A percentile compares a stretch with the other conserved stretches of the same genome.
Conservation (phyloP, 2,329 filamentous ascomycete species). For the Sporothrix sp. region DNA sequence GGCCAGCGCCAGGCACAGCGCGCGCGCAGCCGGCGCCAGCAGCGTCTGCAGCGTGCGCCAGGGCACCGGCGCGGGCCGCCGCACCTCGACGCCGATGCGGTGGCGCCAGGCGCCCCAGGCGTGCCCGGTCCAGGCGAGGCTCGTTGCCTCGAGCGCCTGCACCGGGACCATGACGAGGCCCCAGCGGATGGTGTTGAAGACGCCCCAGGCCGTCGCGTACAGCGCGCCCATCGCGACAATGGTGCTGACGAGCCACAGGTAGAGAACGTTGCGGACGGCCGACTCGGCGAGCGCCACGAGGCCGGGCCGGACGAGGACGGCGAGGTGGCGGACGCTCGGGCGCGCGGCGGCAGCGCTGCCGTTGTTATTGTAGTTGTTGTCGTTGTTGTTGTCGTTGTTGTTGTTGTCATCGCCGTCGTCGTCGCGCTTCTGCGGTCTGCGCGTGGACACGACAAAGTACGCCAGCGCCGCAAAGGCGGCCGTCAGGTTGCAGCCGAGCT, state of each 20-base stretch:
- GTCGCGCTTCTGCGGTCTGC: too few relatives aligned
- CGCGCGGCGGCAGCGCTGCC: background rate
- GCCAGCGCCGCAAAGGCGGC: slow-evolving; percentile 45
- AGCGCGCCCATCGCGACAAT: slow-evolving; percentile 53
- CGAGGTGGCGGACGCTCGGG: slow-evolving; percentile 36
- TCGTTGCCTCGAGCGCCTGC: slow-evolving; percentile 54
- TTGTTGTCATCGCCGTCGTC: slow-evolving; percentile 11
- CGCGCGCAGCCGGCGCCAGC: slow-evolving; percentile 41
- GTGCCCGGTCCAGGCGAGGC: slow-evolving; percentile 54
- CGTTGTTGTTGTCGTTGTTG: background rate
- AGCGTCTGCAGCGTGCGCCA: slow-evolving; percentile 25
- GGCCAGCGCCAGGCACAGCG: slow-evolving; percentile 41
- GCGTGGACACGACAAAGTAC: slow-evolving; percentile 55
- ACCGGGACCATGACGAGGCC: slow-evolving; percentile 67
- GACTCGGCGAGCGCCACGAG: slow-evolving; percentile 53
- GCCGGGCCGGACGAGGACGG: slow-evolving; percentile 46
- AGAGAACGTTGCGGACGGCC: slow-evolving; percentile 56
- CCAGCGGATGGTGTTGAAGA: slow-evolving; percentile 68
- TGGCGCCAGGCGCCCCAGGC: slow-evolving; percentile 47
- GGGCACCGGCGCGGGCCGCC: slow-evolving; percentile 16
- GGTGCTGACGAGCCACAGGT: slow-evolving; percentile 58
- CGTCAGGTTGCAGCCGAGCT: slow-evolving; percentile 49
- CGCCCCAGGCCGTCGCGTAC: slow-evolving; percentile 63
- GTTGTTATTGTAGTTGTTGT: background rate
- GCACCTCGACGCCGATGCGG: slow-evolving; percentile 19